Evolutionary conservation across 2,329 filamentous ascomycete species (phyloP), one percentile per base, ranked within the genome.

Genomic region (Aspergillus caelatus): DNA sequence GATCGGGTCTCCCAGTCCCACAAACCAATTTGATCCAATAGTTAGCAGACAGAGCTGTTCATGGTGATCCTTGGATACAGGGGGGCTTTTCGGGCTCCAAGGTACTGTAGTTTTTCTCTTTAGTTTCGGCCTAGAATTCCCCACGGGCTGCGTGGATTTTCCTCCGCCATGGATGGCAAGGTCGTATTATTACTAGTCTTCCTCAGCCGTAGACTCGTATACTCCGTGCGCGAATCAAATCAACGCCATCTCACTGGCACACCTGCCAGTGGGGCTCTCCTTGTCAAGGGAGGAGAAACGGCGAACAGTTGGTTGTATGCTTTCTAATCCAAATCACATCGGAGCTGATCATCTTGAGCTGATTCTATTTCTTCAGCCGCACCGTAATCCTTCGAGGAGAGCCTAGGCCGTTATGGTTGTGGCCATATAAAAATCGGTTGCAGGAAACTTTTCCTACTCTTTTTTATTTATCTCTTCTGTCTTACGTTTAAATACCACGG

Each of bases 121-220:
- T 36, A 6, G 23, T 56, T 39, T 21, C 46, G n/a, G 46, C 54
- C 60, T 62, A 57, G 62, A 52, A 65, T 56, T 48, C 60, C 58
- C 23, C 53, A 56, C 60, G 52, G 16, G 8, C 54, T 56, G 41
- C 39, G 53, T 54, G n/a, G 57, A 10, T 21, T 46, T n/a, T 52
- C 39, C 32, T 26, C 19, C 21, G 32, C 57, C 36, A 59, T 48
- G 23, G 21, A 50, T 41, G 45, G 21, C 19, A 39, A 52, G 16
- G 57, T 50, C n/a, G 52, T 39, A 55, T 28, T 50, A 58, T 19
- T 28, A n/a, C n/a, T n/a, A 45, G 23, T n/a, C 30, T n/a, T 6
- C 11, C 23, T 56, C 53, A 56, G 32, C 36, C 53, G 26, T 56
- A 26, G 39, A 39, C n/a, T 57, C 36, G 26, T 32, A 50, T 39